Evolutionary conservation across 2,329 filamentous ascomycete genomes (phyloP).

Genomic region (Neonectria faginata): DNA sequence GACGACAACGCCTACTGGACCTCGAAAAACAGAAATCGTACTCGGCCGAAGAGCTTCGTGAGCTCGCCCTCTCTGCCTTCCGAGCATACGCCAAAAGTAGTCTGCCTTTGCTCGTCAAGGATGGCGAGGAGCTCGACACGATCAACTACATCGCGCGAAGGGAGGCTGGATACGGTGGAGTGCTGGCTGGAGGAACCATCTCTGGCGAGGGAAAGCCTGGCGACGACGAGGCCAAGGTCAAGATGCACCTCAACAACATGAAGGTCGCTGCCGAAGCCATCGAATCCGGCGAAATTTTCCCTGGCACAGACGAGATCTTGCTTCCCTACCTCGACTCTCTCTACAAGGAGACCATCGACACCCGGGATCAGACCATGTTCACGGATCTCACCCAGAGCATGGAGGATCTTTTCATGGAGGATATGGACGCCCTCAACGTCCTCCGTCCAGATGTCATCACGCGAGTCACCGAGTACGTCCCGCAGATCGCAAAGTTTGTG

Average conservation of each 20-base stretch:
- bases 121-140: constrained; percentile 58
- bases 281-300: constrained; percentile 62
- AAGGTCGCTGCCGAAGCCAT: constrained; percentile 63
- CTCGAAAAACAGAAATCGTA: constrained; percentile 79
- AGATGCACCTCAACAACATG: constrained; percentile 84
- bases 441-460: constrained; percentile 84
- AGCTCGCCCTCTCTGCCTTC: constrained; percentile 66
- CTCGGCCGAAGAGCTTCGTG: constrained; percentile 58
- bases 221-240: constrained; percentile 86
- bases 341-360: constrained; percentile 72
- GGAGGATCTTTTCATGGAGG: constrained; percentile 87
- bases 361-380: constrained; percentile 78
- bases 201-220: constrained; percentile 70
- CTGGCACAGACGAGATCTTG: constrained; percentile 73
- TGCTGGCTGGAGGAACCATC: constrained; percentile 67
- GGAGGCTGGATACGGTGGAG: constrained; percentile 65
- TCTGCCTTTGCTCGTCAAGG: constrained; percentile 62
- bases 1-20: constrained; percentile 84
- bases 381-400: constrained; percentile 87
- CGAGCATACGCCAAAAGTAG: constrained; percentile 66
- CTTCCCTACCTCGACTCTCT: constrained; percentile 84
- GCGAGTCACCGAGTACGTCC: constrained; percentile 91
- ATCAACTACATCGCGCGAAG: constrained; percentile 63
- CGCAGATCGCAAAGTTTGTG: constrained; percentile 87
- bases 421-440: constrained; percentile 89